A percentile compares a stretch with the other conserved stretches of the same genome.
These are phyloP conservation scores for Stentor coeruleus DNA, from an alignment of 73 alveolate species.

Conservation along the genomic window DNA sequence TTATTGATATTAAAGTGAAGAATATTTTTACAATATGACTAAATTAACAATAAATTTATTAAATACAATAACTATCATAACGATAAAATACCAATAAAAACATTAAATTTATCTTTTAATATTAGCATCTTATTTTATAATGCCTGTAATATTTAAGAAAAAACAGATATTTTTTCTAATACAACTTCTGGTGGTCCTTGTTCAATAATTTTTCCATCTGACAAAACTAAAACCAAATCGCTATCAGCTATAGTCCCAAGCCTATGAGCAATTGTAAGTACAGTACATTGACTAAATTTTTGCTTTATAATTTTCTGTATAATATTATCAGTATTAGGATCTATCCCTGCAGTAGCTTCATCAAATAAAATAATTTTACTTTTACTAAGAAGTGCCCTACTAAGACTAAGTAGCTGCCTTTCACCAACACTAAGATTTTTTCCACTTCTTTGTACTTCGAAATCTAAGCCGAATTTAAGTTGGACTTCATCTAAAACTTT, in stretches of 20 bases:
- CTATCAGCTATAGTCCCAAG: slow-evolving; percentile 58
- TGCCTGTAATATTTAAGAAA: too few species aligned
- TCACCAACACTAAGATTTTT: slow-evolving; percentile 72
- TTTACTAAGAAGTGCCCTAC: slow-evolving; percentile 68
- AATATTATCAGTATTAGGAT: slow-evolving; percentile 67
- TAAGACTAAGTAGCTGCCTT: slow-evolving; percentile 66
- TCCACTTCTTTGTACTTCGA: slow-evolving; percentile 25
- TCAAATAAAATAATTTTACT: slow-evolving; percentile 73
- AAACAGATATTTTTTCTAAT: too few species aligned
- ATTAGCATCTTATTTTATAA: too few species aligned
- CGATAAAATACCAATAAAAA: too few species aligned
- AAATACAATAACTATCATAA: too few species aligned
- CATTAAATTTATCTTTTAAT: too few species aligned
- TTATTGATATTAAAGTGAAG: too few species aligned
- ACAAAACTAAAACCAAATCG: slow-evolving; percentile 50
- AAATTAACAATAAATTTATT: too few species aligned
- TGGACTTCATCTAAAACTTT: slow-evolving; percentile 46
- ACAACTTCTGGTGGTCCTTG: too few species aligned
- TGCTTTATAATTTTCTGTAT: slow-evolving; percentile 56
- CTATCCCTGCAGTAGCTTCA: slow-evolving; percentile 92
- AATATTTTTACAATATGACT: too few species aligned
- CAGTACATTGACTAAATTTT: slow-evolving; percentile 56
- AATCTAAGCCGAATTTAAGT: slow-evolving; percentile 25
- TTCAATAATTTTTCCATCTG: slow-evolving; percentile 34
- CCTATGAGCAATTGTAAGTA: slow-evolving; percentile 77